Percentiles rank a stretch among this genome's conserved stretches.
phyloP scores from a whole-genome alignment of 108 stramenopile genomes.

The Skeletonema marinoi region DNA sequence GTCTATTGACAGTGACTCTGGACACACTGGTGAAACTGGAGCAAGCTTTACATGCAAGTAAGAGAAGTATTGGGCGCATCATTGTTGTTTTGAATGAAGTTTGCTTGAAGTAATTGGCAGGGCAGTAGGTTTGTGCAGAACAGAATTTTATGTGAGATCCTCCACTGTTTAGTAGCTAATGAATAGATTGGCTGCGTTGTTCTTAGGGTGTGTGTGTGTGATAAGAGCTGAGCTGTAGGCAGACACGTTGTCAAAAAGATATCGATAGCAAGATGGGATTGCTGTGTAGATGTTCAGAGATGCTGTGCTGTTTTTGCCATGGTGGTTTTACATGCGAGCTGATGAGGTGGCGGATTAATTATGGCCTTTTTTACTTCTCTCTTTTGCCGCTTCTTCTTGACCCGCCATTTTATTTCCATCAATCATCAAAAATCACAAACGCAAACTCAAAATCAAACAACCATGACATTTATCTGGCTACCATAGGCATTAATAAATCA shows the following conservation, averaged over 20 bases:
- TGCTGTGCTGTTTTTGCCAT: background rate
- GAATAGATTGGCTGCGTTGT: too few species aligned
- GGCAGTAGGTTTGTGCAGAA: background rate
- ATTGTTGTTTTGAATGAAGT: background rate
- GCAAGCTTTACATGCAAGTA: background rate
- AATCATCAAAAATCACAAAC: too few species aligned
- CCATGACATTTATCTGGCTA: too few species aligned
- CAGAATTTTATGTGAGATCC: too few species aligned
- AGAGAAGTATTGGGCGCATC: background rate
- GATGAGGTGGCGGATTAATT: background rate
- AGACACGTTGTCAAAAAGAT: background rate
- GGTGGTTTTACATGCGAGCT: background rate
- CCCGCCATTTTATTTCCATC: too few species aligned
- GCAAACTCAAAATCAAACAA: too few species aligned
- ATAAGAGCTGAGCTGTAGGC: background rate
- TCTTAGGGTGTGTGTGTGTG: too few species aligned
- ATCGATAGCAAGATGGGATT: background rate
- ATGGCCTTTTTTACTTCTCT: too few species aligned
- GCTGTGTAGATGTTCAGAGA: too few species aligned
- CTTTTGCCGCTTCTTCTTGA: too few species aligned
- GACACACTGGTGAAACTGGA: background rate
- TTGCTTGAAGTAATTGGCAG: background rate
- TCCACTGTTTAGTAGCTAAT: too few species aligned
- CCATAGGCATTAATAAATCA: too few species aligned
- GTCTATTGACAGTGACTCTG: background rate